Conservation (phyloP, 2,329 filamentous ascomycete species). For the Fusarium anguioides region DNA sequence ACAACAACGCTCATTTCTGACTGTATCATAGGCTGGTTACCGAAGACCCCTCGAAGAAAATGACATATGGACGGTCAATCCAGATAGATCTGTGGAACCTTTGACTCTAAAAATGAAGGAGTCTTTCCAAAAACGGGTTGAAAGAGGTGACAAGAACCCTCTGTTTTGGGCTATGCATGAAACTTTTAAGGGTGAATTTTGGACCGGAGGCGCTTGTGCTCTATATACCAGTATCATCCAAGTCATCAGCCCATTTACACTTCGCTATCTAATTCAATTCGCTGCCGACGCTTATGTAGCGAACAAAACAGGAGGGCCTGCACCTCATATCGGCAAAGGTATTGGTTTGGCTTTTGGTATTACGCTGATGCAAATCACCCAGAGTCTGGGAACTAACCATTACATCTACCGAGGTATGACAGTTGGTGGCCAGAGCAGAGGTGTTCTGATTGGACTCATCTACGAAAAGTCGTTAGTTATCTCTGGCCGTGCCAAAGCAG, state of each 20-base stretch:
- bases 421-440: slow-evolving; percentile 85
- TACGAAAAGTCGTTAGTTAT: slow-evolving; percentile 94
- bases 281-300: slow-evolving; percentile 82
- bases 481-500: slow-evolving; percentile 87
- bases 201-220: slow-evolving; percentile 82
- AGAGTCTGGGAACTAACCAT: slow-evolving; percentile 86
- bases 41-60: slow-evolving; percentile 82
- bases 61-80: slow-evolving; percentile 92
- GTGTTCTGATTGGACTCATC: slow-evolving; percentile 84
- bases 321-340: slow-evolving; percentile 78
- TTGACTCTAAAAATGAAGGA: slow-evolving; percentile 74
- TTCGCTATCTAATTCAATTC: slow-evolving; percentile 88
- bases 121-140: slow-evolving; percentile 75
- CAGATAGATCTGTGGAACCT: slow-evolving; percentile 76
- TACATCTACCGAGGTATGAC: slow-evolving; percentile 95
- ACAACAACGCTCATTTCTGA: slow-evolving; percentile 20
- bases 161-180: slow-evolving; percentile 86
- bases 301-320: slow-evolving; percentile 57
- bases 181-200: slow-evolving; percentile 85
- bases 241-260: slow-evolving; percentile 84
- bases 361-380: slow-evolving; percentile 83
- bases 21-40: slow-evolving; percentile 75
- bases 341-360: slow-evolving; percentile 87
- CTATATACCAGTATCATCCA: slow-evolving; percentile 79
- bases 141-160: slow-evolving; percentile 76